Conservation (phyloP, 345 rosid species). For the Populus euphratica region DNA sequence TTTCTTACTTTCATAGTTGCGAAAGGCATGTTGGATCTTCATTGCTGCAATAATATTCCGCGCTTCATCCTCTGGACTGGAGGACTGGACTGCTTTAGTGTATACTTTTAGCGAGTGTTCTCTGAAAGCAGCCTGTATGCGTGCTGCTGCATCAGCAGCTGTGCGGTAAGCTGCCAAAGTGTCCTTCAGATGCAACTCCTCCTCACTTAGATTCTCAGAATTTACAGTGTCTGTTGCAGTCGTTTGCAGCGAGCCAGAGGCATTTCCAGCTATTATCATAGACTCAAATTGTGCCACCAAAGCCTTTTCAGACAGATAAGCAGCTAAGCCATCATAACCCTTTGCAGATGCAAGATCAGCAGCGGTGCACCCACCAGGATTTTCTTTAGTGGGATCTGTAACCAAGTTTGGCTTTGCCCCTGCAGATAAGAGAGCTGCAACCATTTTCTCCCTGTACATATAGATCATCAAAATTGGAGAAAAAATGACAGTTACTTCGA, state of each 20-base stretch:
- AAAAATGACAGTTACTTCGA: neutral
- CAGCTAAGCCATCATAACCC: slow-evolving; percentile 85
- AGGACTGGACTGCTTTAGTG: slow-evolving; percentile 41
- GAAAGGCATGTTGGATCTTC: slow-evolving; percentile 94
- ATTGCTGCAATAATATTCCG: slow-evolving; percentile 71
- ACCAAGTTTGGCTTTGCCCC: slow-evolving; percentile 87
- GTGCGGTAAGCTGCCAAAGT: slow-evolving; percentile 76
- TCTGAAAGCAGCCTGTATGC: slow-evolving; percentile 81
- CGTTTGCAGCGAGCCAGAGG: slow-evolving; percentile 55
- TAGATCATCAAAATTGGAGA: slow-evolving; percentile 14
- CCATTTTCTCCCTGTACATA: slow-evolving; percentile 82
- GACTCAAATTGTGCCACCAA: slow-evolving; percentile 72
- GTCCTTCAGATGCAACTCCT: slow-evolving; percentile 66
- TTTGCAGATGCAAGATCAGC: slow-evolving; percentile 77
- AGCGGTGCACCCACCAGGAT: slow-evolving; percentile 73
- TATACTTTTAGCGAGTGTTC: slow-evolving; percentile 64
- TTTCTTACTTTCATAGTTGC: slow-evolving; percentile 58
- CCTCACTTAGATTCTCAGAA: slow-evolving; percentile 43
- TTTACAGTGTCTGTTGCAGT: slow-evolving; percentile 34
- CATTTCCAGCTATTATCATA: slow-evolving; percentile 89
- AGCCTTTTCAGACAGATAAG: slow-evolving; percentile 81
- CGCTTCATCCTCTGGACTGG: slow-evolving; percentile 66
- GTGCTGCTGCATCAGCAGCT: slow-evolving; percentile 91
- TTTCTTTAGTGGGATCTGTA: slow-evolving; percentile 67
- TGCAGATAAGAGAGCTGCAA: slow-evolving; percentile 77